Conservation (phyloP, 1,284 basidiomycete species). For the Sphaerobolus stellatus region DNA sequence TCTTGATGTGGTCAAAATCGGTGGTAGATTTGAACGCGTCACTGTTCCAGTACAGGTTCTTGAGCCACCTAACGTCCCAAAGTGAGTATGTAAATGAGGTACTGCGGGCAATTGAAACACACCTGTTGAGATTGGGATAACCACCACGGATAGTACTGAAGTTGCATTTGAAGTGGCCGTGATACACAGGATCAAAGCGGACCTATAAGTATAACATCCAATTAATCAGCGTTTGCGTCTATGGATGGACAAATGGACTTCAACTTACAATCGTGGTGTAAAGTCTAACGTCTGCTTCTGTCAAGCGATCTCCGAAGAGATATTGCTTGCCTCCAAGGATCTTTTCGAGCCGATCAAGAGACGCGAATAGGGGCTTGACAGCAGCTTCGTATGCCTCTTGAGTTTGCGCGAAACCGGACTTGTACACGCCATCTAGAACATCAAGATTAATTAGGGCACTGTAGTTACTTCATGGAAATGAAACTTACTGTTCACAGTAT, state of each 20-base stretch:
- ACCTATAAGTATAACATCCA: constrained; percentile 10
- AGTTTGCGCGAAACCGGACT: constrained; percentile 82
- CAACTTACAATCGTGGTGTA: constrained; percentile 84
- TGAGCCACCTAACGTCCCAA: constrained; percentile 64
- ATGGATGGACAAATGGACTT: background rate
- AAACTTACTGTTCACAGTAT: constrained; percentile 72
- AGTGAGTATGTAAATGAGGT: constrained; percentile 4
- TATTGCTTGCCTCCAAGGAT: constrained; percentile 78
- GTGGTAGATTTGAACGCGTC: constrained; percentile 88
- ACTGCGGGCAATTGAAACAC: constrained; percentile 22
- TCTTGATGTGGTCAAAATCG: constrained; percentile 86
- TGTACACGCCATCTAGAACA: constrained; percentile 78
- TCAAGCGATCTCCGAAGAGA: constrained; percentile 78
- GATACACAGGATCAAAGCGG: constrained; percentile 81
- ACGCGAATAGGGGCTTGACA: constrained; percentile 69
- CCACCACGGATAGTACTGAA: constrained; percentile 73
- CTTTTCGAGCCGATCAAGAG: constrained; percentile 81
- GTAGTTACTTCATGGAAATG: background rate
- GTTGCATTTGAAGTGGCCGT: constrained; percentile 95
- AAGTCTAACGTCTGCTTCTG: constrained; percentile 90
- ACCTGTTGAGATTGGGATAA: constrained; percentile 79
- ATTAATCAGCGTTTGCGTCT: background rate
- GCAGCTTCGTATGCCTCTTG: constrained; percentile 82
- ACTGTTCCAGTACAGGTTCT: constrained; percentile 89
- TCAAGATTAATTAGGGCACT: background rate